Base-by-base conservation (phyloP, 257 asterid species). In the Phtheirospermum japonicum region DNA sequence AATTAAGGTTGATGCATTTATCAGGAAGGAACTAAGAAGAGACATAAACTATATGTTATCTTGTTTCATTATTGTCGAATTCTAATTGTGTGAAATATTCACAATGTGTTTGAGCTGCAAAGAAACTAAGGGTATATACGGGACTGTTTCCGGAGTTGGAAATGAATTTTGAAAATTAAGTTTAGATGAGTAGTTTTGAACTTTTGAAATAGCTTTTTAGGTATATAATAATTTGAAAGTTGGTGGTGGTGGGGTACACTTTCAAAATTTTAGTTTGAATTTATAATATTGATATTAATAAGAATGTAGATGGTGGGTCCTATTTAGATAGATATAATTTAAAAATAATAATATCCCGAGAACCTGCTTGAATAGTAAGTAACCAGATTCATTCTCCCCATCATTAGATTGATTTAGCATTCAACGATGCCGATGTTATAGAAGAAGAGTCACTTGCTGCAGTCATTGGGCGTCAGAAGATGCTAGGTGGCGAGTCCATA, bases 391-490 rank as follows among this genome's bases (percentile, higher is more conserved):
- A 26, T 52, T 62, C 40, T 37, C 73, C 14, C n/a, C 26, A 37
- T 76, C 40, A 32, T 48, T 69, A 80, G 95, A 76, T 87, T 71
- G 83, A 87, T 73, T 19, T 84, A 42, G 88, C 86, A 54, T 82
- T 87, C 68, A 67, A 76, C 65, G 90, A 84, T 80, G 95, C 93
- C 72, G 90, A 87, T 74, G 72, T 76, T 70, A 65, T 87, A 65
- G 93, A 87, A 71, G 83, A 82, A 64, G 88, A 71, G 56, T 80
- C 93, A 43, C 88, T 87, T 54, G 76, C 76, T 23, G 88, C 86
- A 32, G 69, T 87, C 16, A 71, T 82, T 68, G 93, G 95, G 59
- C 90, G 85, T 40, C 84, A 78, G 51, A 77, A 75, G 79, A 68
- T 75, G 79, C 80, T 67, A 68, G 89, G 86, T 26, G 95, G 79